phyloP scores from a whole-genome alignment of 2,329 filamentous ascomycete genomes.

The Davidsoniella virescens region DNA sequence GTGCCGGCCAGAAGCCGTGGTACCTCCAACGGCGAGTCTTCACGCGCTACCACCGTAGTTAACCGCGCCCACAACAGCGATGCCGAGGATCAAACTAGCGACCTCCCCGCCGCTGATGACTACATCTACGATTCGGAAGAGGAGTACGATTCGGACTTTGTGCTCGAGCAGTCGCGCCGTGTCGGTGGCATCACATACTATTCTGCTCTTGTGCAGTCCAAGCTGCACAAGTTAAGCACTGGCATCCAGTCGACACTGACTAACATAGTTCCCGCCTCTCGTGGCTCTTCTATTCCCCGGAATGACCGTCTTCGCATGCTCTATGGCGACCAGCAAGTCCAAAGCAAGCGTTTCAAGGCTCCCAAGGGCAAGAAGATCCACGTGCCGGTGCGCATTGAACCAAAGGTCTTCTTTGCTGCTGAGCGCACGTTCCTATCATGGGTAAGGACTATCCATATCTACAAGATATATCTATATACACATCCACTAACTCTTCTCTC shows the following conservation, averaged over 20 bases:
- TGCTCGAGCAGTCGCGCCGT: slow-evolving; percentile 60
- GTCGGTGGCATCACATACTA: slow-evolving; percentile 66
- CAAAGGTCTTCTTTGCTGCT: slow-evolving; percentile 93
- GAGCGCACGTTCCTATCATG: slow-evolving; percentile 93
- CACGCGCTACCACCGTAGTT: slow-evolving; percentile 13
- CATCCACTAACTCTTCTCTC: slow-evolving; percentile 14
- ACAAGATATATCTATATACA: background rate
- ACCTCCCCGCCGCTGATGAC: slow-evolving; percentile 41
- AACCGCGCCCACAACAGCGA: slow-evolving; percentile 29
- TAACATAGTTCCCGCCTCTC: slow-evolving; percentile 37
- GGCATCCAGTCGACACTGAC: slow-evolving; percentile 1
- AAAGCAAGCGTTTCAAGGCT: slow-evolving; percentile 48
- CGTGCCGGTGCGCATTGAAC: slow-evolving; percentile 87
- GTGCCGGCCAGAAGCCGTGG: background rate
- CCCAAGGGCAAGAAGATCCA: slow-evolving; percentile 84
- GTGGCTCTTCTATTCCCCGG: slow-evolving; percentile 39
- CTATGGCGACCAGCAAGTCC: slow-evolving; percentile 38
- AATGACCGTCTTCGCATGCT: slow-evolving; percentile 36
- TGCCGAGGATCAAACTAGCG: slow-evolving; percentile 67
- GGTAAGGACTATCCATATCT: slow-evolving; percentile 35
- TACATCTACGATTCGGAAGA: slow-evolving; percentile 79
- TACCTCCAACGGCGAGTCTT: slow-evolving; percentile 1
- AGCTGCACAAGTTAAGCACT: slow-evolving; percentile 6
- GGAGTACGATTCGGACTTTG: slow-evolving; percentile 59
- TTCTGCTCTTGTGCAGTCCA: slow-evolving; percentile 27